Evolutionary conservation across 169 alveolate genomes (phyloP).

Genomic region (Plasmodium relictum): DNA sequence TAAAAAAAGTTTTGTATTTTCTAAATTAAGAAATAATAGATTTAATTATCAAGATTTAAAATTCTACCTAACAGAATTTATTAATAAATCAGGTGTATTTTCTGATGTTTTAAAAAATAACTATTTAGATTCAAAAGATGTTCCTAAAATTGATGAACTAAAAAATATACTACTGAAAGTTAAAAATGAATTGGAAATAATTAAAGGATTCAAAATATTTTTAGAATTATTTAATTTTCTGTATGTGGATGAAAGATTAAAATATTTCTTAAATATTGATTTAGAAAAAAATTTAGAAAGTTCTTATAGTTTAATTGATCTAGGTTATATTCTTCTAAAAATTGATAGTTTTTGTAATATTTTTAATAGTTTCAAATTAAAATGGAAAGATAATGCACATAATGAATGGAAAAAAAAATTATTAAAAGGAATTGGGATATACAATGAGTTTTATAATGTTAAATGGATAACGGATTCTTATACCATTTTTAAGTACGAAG

Average conservation of each 20-base stretch:
- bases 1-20: slow-evolving; percentile 34
- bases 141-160: slow-evolving; percentile 56
- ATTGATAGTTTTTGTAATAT: slow-evolving; percentile 39
- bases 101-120: slow-evolving; percentile 47
- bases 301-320: slow-evolving; percentile 19
- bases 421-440: slow-evolving; percentile 62
- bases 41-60: slow-evolving; percentile 50
- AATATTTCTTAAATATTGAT: slow-evolving; percentile 40
- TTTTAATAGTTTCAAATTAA: slow-evolving; percentile 18
- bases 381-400: slow-evolving; percentile 45
- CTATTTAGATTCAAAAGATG: slow-evolving; percentile 36
- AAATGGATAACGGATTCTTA: slow-evolving; percentile 70
- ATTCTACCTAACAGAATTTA: slow-evolving; percentile 52
- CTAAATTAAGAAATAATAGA: slow-evolving; percentile 14
- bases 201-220: slow-evolving; percentile 43
- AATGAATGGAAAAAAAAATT: slow-evolving; percentile 62
- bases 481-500: slow-evolving; percentile 41
- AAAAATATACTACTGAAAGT: slow-evolving; percentile 30
- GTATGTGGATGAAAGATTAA: slow-evolving; percentile 55
- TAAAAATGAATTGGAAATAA: slow-evolving; percentile 38
- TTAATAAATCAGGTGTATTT: slow-evolving; percentile 69
- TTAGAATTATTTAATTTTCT: slow-evolving; percentile 62
- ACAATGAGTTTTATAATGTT: slow-evolving; percentile 64
- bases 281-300: slow-evolving; percentile 37
- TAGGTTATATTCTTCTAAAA: slow-evolving; percentile 59